These are phyloP conservation scores for Harrya chromipes DNA, from an alignment of 768 basidiomycete species.

Conservation along the genomic window DNA sequence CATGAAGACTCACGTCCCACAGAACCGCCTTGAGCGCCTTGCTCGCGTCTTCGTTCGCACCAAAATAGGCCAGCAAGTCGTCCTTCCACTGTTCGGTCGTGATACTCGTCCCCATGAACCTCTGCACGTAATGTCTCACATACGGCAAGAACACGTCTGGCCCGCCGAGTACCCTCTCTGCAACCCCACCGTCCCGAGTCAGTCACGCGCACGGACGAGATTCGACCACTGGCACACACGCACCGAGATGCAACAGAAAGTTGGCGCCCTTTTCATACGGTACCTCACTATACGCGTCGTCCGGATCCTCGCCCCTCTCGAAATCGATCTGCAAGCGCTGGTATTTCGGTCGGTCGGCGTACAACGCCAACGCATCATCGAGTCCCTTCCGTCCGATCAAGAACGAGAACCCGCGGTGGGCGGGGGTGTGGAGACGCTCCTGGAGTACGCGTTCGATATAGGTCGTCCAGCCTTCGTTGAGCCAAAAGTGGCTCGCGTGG, in stretches of 20 bases:
- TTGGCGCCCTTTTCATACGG: constrained; percentile 92
- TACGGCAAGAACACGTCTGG: constrained; percentile 79
- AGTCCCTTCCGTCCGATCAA: constrained; percentile 73
- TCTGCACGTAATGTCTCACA: constrained; percentile 75
- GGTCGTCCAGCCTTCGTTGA: constrained; percentile 93
- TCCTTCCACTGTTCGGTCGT: constrained; percentile 81
- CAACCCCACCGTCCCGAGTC: background rate
- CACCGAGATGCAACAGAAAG: constrained; percentile 80
- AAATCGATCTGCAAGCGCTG: constrained; percentile 78
- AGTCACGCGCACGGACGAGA: no score
- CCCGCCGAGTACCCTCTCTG: constrained; percentile 16
- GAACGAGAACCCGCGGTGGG: constrained; percentile 77
- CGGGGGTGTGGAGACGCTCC: constrained; percentile 64
- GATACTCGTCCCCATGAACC: constrained; percentile 80
- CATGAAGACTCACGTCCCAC: constrained; percentile 62
- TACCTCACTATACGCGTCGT: constrained; percentile 71
- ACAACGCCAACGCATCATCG: constrained; percentile 60
- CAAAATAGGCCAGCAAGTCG: constrained; percentile 73
- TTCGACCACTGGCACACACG: constrained; percentile 9
- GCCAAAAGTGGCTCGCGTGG: constrained; percentile 77
- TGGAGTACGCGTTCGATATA: constrained; percentile 86
- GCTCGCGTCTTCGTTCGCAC: constrained; percentile 51
- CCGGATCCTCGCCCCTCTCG: constrained; percentile 69
- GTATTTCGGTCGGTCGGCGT: constrained; percentile 58
- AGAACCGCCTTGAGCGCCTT: constrained; percentile 65